Evolutionary conservation across 805 yeast genomes (phyloP), one percentile per base, ranked within the genome.

Genomic region (Helenozyma rhizophorensis): DNA sequence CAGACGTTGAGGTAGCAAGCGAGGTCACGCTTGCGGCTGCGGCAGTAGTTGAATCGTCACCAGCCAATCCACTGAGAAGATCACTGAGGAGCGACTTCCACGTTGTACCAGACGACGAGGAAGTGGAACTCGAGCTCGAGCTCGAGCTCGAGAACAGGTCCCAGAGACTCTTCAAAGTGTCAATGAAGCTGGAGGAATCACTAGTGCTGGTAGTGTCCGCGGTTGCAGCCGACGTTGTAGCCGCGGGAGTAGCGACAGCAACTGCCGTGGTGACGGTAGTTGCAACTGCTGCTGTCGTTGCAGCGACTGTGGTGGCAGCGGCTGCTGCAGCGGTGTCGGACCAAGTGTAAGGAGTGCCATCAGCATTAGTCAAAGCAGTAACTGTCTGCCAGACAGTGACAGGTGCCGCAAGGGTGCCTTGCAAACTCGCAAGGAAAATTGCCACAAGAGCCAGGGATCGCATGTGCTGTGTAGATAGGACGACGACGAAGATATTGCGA

Each of bases 281-380:
- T n/a, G n/a, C n/a, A n/a, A n/a, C n/a, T 5, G 19, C 25, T 10
- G 25, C 26, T 10, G 36, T 24, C 4, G 43, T 34, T 7, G 48
- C 29, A 5, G 39, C 17, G 9, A 33, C 19, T 4, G 28, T 21
- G 13, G 16, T 29, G 6, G 27, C 16, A 2, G 32, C n/a, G n/a
- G 19, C 14, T n/a, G 32, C 19, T 9, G 32, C 23, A 11, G 30
- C 11, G n/a, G 14, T 21, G 4, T 37, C 32, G 22, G 27, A 25
- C 31, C 25, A 32, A 3, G 42, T 39, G 25, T 33, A 40, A 14
- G 39, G 34, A 2, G 51, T 32, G 11, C 43, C 41, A 10, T 39
- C 30, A 17, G 36, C 42, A 21, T 30, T 28, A n/a, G 42, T 36
- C 8, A 37, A 33, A n/a, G 43, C 41, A 10, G 45, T 35, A 16